phyloP scores from a whole-genome alignment of 805 yeast species.

The Candida oleophila region DNA sequence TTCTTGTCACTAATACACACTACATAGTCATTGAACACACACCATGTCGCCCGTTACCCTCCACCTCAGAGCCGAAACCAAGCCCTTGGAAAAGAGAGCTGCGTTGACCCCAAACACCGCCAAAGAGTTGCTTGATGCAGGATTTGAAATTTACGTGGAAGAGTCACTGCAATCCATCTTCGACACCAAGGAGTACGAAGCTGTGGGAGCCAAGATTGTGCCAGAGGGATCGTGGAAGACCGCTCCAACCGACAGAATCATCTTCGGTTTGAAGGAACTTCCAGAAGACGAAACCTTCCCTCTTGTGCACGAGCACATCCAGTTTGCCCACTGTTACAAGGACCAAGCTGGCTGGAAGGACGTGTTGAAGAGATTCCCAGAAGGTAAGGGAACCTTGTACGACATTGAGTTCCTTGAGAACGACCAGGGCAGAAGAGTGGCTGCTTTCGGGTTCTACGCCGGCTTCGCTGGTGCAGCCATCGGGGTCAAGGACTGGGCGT shows the following conservation, averaged over 20 bases:
- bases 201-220: conserved; percentile 83
- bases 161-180: conserved; percentile 83
- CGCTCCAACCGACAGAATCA: conserved; percentile 89
- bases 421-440: conserved; percentile 96
- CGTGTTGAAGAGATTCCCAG: conserved; percentile 84
- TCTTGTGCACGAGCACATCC: conserved; percentile 91
- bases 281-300: conserved; percentile 92
- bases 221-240: conserved; percentile 91
- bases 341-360: conserved; percentile 97
- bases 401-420: conserved; percentile 94
- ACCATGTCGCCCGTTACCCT: conserved; percentile 49
- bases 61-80: conserved; percentile 95
- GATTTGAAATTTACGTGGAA: conserved; percentile 87
- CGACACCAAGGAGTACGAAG: conserved; percentile 67
- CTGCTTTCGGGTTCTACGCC: conserved; percentile 99
- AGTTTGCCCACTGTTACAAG: conserved; percentile 98
- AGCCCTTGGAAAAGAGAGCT: conserved; percentile 96
- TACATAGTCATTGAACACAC: not conserved
- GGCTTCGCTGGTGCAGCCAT: conserved; percentile 99
- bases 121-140: conserved; percentile 78
- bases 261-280: conserved; percentile 91
- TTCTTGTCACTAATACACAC: not conserved
- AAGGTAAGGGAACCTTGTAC: conserved; percentile 86
- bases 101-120: conserved; percentile 93
- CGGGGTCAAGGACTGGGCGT: conserved; percentile 92